A percentile compares a stretch with the other conserved stretches of the same genome.
phyloP scores from a whole-genome alignment of 352 stramenopile genomes.

The Pythium periplocum region DNA sequence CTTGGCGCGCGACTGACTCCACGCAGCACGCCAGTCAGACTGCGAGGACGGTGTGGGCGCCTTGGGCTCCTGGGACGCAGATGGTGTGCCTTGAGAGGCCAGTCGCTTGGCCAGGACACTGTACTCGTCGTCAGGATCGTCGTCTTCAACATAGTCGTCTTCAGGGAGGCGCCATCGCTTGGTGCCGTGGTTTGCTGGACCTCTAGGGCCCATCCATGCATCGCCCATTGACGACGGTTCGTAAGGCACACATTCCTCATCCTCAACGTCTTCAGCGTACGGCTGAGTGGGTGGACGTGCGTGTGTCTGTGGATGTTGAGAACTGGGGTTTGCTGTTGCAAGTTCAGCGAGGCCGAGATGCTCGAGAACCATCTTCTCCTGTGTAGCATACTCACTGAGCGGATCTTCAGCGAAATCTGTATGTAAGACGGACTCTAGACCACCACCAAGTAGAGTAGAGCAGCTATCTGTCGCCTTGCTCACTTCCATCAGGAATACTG shows the following conservation, averaged over 20 bases:
- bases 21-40: neutral
- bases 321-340: slow-evolving; percentile 19
- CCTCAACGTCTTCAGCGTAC: slow-evolving; percentile 2
- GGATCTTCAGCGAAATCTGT: slow-evolving; percentile 63
- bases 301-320: too few species aligned
- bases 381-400: slow-evolving; percentile 49
- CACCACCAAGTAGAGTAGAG: slow-evolving; percentile 47
- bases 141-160: slow-evolving; percentile 1
- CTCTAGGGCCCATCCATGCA: neutral
- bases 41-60: neutral
- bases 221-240: slow-evolving; percentile 1
- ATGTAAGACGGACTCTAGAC: slow-evolving; percentile 59
- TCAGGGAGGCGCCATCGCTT: too few species aligned
- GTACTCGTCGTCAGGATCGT: slow-evolving; percentile 15
- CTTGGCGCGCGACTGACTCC: neutral
- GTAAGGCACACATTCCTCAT: slow-evolving; percentile 5
- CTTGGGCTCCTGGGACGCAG: neutral
- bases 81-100: neutral
- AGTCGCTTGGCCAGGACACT: slow-evolving; percentile 11
- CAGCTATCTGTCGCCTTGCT: slow-evolving; percentile 62
- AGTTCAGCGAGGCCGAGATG: slow-evolving; percentile 56
- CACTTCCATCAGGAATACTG: slow-evolving; percentile 76
- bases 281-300: too few species aligned
- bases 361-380: slow-evolving; percentile 68
- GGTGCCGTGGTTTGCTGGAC: neutral